Percentiles rank a stretch among this genome's conserved stretches.
These are phyloP conservation scores for Metschnikowia baotianmanensis DNA, from an alignment of 805 yeast genomes.

Conservation along the genomic window DNA sequence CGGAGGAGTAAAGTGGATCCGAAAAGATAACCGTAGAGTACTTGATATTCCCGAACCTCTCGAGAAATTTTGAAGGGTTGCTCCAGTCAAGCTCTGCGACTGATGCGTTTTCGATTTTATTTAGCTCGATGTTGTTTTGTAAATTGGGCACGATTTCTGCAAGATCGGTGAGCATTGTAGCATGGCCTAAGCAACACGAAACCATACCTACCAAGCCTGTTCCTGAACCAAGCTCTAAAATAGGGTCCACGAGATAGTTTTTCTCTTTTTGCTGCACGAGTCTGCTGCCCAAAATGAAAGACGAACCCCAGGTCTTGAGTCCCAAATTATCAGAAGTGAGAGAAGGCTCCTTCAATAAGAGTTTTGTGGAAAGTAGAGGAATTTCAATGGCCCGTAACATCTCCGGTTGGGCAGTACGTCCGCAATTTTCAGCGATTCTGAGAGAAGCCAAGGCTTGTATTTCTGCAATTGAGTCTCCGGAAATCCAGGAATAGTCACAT, in stretches of 20 bases:
- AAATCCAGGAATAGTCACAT: slow-evolving; percentile 47
- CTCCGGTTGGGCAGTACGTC: slow-evolving; percentile 79
- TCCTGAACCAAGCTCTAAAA: slow-evolving; percentile 89
- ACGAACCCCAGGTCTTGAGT: slow-evolving; percentile 94
- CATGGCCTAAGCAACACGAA: slow-evolving; percentile 51
- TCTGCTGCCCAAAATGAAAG: slow-evolving; percentile 63
- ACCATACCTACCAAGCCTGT: slow-evolving; percentile 89
- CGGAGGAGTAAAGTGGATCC: slow-evolving; percentile 84
- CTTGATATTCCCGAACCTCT: slow-evolving; percentile 22
- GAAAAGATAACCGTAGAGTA: slow-evolving; percentile 69
- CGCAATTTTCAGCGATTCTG: slow-evolving; percentile 77
- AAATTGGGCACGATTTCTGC: slow-evolving; percentile 75
- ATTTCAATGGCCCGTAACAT: slow-evolving; percentile 54
- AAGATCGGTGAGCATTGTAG: slow-evolving; percentile 67
- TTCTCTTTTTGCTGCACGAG: slow-evolving; percentile 24
- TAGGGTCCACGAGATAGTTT: slow-evolving; percentile 23
- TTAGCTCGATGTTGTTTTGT: slow-evolving; percentile 53
- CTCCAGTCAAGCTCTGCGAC: slow-evolving; percentile 78
- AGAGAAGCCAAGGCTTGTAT: slow-evolving; percentile 58
- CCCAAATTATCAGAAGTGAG: slow-evolving; percentile 86
- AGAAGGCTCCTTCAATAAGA: slow-evolving; percentile 71
- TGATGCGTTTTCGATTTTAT: slow-evolving; percentile 32
- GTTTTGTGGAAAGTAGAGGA: slow-evolving; percentile 17
- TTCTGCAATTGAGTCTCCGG: slow-evolving; percentile 31
- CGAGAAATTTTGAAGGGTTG: slow-evolving; percentile 44